Evolutionary conservation across 1,284 basidiomycete genomes (phyloP), one percentile per base, ranked within the genome.

Genomic region (Sphaerobolus stellatus): DNA sequence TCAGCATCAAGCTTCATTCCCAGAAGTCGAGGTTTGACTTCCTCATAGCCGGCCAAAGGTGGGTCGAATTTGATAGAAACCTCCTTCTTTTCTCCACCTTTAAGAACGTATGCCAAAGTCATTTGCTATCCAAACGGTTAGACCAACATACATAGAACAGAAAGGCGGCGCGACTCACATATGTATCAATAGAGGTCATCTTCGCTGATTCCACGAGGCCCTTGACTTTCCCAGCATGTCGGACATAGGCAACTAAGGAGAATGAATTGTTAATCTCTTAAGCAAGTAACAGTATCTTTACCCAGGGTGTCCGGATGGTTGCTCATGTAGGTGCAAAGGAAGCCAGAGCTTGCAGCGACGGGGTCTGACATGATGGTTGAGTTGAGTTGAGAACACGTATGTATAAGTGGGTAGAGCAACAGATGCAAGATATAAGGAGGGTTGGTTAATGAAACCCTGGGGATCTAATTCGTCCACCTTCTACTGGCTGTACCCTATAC

Each of bases 291-390:
- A 8, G 4, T 31, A 59, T 54, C 20, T 50, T 59, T 56, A 25
- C 63, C 62, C 58, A 91, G 74, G 1, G 88, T 90, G 65, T 91
- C 88, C 1, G 86, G 86, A 64, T 91, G 88, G 57, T 75, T 82
- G 31, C 80, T 84, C 89, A 92, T 92, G 73, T 92, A 92, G 81
- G 83, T 87, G 68, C 81, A 82, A 36, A 92, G 76, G 64, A 90
- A 92, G 1, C 73, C 74, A 27, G 88, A 89, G 62, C 87, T 88
- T 22, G 82, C 81, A 24, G 85, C 84, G 2, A 91, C 86, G 8
- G 86, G 79, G 65, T 91, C 84, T 25, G 76, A 60, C 58, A 59
- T 61, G 45, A 30, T 48, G 16, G 40, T 33, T n/a, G 14, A n/a
- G 28, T n/a, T 31, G 28, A 24, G 25, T 25, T 30, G 20, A 38